phyloP scores from a whole-genome alignment of 176 grass and related monocot species.

The Neostapfia colusana region DNA sequence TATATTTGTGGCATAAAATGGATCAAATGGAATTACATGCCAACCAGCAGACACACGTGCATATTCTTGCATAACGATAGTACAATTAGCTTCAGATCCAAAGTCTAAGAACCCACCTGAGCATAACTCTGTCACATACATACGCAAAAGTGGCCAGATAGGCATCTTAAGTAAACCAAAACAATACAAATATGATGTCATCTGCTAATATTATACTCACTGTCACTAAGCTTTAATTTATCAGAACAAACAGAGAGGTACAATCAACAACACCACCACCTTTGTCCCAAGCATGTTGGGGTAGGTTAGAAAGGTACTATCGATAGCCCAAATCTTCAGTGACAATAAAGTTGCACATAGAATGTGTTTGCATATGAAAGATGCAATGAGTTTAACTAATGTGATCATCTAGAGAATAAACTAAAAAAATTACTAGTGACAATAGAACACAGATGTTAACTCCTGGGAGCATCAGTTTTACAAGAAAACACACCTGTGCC shows the following conservation, averaged over 20 bases:
- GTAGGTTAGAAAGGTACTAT: no score
- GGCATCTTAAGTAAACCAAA: not conserved
- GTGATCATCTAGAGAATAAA: slow-evolving; percentile 28
- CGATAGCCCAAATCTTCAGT: not conserved
- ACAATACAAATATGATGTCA: not conserved
- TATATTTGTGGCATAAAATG: slow-evolving; percentile 1
- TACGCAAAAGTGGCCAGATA: no score
- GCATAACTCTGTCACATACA: not conserved
- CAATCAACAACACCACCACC: no score
- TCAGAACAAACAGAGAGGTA: slow-evolving; percentile 31
- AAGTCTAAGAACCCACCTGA: not conserved
- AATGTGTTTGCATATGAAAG: not conserved
- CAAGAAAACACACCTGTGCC: not conserved
- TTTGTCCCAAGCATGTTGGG: no score
- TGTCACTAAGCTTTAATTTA: slow-evolving; percentile 22
- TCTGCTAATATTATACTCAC: not conserved
- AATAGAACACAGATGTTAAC: slow-evolving; percentile 3
- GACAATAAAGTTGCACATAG: not conserved
- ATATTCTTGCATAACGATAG: not conserved
- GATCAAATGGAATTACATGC: not conserved
- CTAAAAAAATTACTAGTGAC: not conserved
- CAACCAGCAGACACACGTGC: slow-evolving; percentile 5
- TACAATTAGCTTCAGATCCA: not conserved
- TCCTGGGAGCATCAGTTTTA: not conserved
- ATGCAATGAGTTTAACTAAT: not conserved